Percentiles rank a stretch among this genome's conserved stretches.
These are phyloP conservation scores for Aspergillus quadricinctus DNA, from an alignment of 2,329 filamentous ascomycete species.

Conservation along the genomic window DNA sequence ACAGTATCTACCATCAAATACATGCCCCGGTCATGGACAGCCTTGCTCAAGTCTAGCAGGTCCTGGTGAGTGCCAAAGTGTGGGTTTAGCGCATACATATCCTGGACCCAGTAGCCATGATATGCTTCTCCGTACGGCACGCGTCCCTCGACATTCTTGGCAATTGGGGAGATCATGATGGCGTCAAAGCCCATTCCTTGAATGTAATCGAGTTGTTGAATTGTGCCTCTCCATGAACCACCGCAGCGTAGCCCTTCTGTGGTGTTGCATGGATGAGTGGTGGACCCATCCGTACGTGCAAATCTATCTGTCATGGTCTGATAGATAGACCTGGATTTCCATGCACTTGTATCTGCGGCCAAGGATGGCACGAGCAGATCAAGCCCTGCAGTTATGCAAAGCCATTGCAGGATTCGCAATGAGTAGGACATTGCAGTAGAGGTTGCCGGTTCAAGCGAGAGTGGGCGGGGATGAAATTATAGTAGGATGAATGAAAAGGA, in stretches of 20 bases:
- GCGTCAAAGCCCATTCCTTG: conserved; percentile 48
- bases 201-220: conserved; percentile 49
- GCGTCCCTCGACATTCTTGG: conserved; percentile 34
- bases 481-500: background rate
- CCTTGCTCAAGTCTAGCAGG: conserved; percentile 42
- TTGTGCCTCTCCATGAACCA: conserved; percentile 48
- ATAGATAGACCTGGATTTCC: conserved; percentile 43
- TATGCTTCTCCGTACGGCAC: conserved; percentile 45
- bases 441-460: background rate
- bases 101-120: conserved; percentile 49
- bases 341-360: conserved; percentile 27
- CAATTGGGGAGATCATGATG: conserved; percentile 43
- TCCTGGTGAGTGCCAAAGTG: conserved; percentile 48
- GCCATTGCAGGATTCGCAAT: conserved; percentile 2
- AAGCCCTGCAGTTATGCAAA: conserved; percentile 2
- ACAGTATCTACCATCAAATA: conserved; percentile 53
- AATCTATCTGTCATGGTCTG: conserved; percentile 47
- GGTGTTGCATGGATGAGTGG: conserved; percentile 27
- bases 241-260: conserved; percentile 44
- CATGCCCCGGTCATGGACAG: conserved; percentile 46
- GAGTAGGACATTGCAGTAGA: background rate
- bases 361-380: conserved; percentile 8
- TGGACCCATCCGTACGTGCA: conserved; percentile 38
- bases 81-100: conserved; percentile 46
- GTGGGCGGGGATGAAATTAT: background rate